Conservation (phyloP, 768 basidiomycete genomes). For the Suillus discolor region DNA sequence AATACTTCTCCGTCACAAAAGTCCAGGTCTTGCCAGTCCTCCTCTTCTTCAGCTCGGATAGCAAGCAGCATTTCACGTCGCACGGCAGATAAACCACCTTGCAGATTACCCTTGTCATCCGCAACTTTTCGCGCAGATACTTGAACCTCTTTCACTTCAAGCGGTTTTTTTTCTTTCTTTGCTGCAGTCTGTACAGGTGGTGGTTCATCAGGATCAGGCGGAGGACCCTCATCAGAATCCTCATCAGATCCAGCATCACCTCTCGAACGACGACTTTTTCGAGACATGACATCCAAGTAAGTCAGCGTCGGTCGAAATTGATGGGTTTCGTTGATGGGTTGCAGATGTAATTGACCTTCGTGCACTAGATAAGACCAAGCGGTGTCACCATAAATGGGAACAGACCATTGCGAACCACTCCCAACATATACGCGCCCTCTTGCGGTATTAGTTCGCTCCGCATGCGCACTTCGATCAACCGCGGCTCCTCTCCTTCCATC, state of each 20-base stretch:
- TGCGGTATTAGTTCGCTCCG: slow-evolving; percentile 72
- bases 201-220: slow-evolving; percentile 77
- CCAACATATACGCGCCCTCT: slow-evolving; percentile 72
- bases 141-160: slow-evolving; percentile 76
- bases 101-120: slow-evolving; percentile 62
- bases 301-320: slow-evolving; percentile 84
- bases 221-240: slow-evolving; percentile 79
- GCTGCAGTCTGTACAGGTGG: slow-evolving; percentile 38
- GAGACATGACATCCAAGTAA: slow-evolving; percentile 73
- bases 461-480: slow-evolving; percentile 69
- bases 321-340: slow-evolving; percentile 77
- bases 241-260: slow-evolving; percentile 57
- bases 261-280: slow-evolving; percentile 57
- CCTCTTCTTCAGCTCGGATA: slow-evolving; percentile 79
- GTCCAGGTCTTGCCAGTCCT: slow-evolving; percentile 69
- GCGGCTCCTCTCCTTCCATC: slow-evolving; percentile 56
- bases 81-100: slow-evolving; percentile 68
- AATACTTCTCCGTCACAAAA: slow-evolving; percentile 69
- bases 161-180: slow-evolving; percentile 62
- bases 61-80: slow-evolving; percentile 76
- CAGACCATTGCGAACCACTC: slow-evolving; percentile 72
- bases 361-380: slow-evolving; percentile 14
- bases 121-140: slow-evolving; percentile 67
- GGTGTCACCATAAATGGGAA: slow-evolving; percentile 6
- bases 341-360: slow-evolving; percentile 71